phyloP scores from a whole-genome alignment of 352 stramenopile species.

The Pythium dissimile region DNA sequence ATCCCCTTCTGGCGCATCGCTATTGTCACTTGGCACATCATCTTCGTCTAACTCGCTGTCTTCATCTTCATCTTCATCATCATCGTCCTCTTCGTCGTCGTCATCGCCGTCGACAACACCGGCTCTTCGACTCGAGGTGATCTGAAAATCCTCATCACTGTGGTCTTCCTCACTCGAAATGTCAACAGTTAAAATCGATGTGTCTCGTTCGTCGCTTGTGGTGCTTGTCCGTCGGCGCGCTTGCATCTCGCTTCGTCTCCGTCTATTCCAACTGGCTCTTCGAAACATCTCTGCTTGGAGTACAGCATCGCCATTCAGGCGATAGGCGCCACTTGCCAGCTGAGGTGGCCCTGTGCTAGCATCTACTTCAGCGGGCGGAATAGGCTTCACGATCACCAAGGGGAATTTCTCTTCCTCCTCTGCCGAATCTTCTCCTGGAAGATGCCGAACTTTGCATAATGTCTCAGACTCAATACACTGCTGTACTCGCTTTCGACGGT shows the following conservation, averaged over 20 bases:
- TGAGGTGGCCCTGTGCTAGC: not conserved
- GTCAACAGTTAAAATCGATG: slow-evolving; percentile 76
- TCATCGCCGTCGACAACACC: slow-evolving; percentile 13
- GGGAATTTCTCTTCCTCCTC: slow-evolving; percentile 54
- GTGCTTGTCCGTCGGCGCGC: slow-evolving; percentile 31
- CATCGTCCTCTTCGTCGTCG: slow-evolving; percentile 17
- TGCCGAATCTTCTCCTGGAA: slow-evolving; percentile 37
- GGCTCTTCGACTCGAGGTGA: slow-evolving; percentile 1
- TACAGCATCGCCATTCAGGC: slow-evolving; percentile 70
- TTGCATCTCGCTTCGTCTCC: slow-evolving; percentile 21
- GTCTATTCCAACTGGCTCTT: slow-evolving; percentile 27
- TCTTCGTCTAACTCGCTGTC: slow-evolving; percentile 29
- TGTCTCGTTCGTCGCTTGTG: slow-evolving; percentile 75
- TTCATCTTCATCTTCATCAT: slow-evolving; percentile 10
- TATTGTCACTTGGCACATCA: slow-evolving; percentile 18
- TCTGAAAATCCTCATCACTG: slow-evolving; percentile 82
- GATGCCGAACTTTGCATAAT: slow-evolving; percentile 52
- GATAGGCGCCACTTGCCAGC: slow-evolving; percentile 39
- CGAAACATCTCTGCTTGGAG: slow-evolving; percentile 63
- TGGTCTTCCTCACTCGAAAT: slow-evolving; percentile 87
- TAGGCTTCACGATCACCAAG: slow-evolving; percentile 33
- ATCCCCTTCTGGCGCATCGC: slow-evolving; percentile 17
- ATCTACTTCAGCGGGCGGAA: not conserved
- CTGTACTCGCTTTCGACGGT: slow-evolving; percentile 55
- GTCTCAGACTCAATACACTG: slow-evolving; percentile 69